phyloP scores from a whole-genome alignment of 73 alveolate genomes.

The Uronychia binucleata region DNA sequence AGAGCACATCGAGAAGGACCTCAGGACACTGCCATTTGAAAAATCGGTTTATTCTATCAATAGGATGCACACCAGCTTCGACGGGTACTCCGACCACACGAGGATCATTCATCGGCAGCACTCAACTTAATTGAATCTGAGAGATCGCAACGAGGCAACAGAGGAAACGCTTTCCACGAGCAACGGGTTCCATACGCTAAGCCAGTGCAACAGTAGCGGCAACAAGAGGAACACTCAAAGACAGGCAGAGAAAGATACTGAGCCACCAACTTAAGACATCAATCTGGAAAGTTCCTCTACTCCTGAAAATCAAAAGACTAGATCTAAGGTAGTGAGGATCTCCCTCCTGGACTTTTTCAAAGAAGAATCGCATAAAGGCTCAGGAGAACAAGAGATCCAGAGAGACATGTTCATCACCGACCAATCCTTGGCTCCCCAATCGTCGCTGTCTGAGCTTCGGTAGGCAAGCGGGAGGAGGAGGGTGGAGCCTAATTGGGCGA shows the following conservation, averaged over 20 bases:
- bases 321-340: neutral
- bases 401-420: neutral
- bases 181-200: too few species aligned
- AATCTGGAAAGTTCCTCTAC: too few species aligned
- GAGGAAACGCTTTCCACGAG: too few species aligned
- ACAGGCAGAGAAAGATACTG: too few species aligned
- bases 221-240: too few species aligned
- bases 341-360: neutral
- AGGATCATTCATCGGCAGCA: neutral
- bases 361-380: neutral
- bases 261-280: too few species aligned
- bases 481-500: too few species aligned
- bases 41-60: neutral
- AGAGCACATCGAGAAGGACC: neutral
- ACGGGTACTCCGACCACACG: neutral
- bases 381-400: neutral
- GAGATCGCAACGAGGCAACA: neutral
- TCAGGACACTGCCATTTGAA: neutral
- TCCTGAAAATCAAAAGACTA: too few species aligned
- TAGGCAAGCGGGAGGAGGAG: too few species aligned
- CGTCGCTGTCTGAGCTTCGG: too few species aligned
- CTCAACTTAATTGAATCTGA: neutral
- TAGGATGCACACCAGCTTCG: neutral
- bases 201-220: too few species aligned
- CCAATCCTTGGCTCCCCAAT: too few species aligned